phyloP scores from a whole-genome alignment of 306 rosid genomes.

The Carpinus fangiana region DNA sequence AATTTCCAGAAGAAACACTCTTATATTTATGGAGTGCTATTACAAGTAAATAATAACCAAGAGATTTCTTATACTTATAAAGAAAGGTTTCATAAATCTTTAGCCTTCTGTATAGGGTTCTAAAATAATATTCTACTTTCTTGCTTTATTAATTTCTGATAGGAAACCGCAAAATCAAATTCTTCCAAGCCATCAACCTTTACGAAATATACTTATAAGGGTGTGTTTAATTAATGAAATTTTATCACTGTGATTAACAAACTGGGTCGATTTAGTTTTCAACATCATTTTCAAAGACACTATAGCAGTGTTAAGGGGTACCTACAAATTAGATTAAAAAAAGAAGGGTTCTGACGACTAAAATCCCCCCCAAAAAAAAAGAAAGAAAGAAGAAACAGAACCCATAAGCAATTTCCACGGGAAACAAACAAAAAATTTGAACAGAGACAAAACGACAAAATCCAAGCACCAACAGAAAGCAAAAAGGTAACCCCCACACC shows the following conservation, averaged over 20 bases:
- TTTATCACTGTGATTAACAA: background rate
- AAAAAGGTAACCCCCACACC: slow-evolving; percentile 29
- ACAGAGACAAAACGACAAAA: background rate
- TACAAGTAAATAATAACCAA: no score
- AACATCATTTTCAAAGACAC: background rate
- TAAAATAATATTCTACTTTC: no score
- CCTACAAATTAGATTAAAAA: no score
- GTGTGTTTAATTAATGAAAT: background rate
- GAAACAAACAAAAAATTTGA: slow-evolving; percentile 10
- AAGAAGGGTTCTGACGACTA: background rate
- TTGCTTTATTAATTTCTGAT: background rate
- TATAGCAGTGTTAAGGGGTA: no score
- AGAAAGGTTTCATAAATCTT: no score
- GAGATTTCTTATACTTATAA: no score
- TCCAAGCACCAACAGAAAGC: background rate
- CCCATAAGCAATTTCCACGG: background rate
- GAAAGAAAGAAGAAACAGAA: background rate
- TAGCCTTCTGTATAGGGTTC: no score
- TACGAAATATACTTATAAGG: background rate
- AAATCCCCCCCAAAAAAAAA: background rate
- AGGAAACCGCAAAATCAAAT: background rate
- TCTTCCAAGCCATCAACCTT: background rate
- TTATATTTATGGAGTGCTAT: no score
- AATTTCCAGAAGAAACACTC: background rate
- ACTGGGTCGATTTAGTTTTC: background rate